Evolutionary conservation across 495 filamentous ascomycete species (phyloP).

Genomic region (Aspergillus saccharolyticus): DNA sequence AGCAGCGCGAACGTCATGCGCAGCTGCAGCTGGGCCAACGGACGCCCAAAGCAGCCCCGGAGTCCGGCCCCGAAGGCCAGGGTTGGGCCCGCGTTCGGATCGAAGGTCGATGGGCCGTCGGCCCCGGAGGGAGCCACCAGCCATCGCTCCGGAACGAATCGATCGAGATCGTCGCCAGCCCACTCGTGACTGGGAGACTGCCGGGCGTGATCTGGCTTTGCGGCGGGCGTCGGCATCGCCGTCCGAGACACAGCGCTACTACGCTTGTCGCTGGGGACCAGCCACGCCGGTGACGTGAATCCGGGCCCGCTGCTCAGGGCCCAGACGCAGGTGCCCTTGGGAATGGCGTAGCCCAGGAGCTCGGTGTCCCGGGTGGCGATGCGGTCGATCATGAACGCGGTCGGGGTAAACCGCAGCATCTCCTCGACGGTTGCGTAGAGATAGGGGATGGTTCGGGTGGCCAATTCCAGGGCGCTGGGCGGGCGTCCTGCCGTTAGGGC

Average conservation of each 20-base stretch:
- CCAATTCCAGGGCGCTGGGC: constrained; percentile 17
- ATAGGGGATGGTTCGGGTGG: constrained; percentile 26
- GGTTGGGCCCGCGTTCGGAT: constrained; percentile 25
- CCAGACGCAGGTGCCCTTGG: constrained; percentile 30
- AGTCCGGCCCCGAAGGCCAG: constrained; percentile 11
- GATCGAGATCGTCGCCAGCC: neutral
- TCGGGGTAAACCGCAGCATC: constrained; percentile 20
- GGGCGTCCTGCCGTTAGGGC: neutral
- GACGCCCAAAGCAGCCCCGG: constrained; percentile 32
- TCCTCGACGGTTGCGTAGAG: constrained; percentile 38
- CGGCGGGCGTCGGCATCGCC: too few species aligned
- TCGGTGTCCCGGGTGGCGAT: constrained; percentile 24
- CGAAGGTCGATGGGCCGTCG: constrained; percentile 13
- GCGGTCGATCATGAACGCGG: constrained; percentile 16
- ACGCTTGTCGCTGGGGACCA: neutral
- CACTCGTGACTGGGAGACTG: too few species aligned
- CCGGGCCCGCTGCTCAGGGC: constrained; percentile 25
- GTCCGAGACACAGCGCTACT: too few species aligned
- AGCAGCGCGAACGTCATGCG: constrained; percentile 26
- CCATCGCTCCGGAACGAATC: constrained; percentile 14
- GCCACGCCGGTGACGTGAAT: constrained; percentile 9
- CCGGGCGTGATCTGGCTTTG: too few species aligned
- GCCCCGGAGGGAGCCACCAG: constrained; percentile 4
- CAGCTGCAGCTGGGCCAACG: constrained; percentile 29
- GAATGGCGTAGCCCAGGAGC: constrained; percentile 27